Conservation (phyloP, 1,139 yeast genomes). For the Suhomyces chickasaworum region DNA sequence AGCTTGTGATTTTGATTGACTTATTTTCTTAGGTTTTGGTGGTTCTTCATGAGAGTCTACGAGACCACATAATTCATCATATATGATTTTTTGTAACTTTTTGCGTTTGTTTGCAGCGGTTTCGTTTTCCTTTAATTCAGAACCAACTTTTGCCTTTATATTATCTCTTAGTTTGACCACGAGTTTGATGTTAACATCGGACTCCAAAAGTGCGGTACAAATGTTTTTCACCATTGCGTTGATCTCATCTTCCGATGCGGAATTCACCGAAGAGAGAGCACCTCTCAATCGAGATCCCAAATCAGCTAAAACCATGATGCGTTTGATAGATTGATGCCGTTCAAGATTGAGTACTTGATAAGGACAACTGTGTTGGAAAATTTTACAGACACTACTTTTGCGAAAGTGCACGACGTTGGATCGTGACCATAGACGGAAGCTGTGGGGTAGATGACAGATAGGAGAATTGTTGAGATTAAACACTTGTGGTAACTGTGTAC, state of each 20-base stretch:
- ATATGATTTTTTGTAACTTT: slow-evolving; percentile 86
- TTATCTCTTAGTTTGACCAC: slow-evolving; percentile 78
- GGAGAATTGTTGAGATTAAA: background rate
- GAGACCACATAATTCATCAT: slow-evolving; percentile 83
- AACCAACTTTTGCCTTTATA: slow-evolving; percentile 58
- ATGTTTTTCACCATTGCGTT: slow-evolving; percentile 76
- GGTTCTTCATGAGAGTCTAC: slow-evolving; percentile 73
- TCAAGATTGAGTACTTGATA: slow-evolving; percentile 2
- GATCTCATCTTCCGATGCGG: slow-evolving; percentile 45
- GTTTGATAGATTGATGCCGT: background rate
- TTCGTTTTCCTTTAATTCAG: slow-evolving; percentile 53
- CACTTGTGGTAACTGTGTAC: background rate
- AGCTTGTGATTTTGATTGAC: slow-evolving; percentile 11
- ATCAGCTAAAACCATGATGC: slow-evolving; percentile 87
- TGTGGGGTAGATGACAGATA: background rate
- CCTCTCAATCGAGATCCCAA: slow-evolving; percentile 83
- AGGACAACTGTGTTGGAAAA: slow-evolving; percentile 11
- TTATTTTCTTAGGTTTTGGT: slow-evolving; percentile 79
- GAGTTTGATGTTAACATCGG: slow-evolving; percentile 86
- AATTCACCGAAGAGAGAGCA: slow-evolving; percentile 60
- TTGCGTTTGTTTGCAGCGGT: slow-evolving; percentile 68
- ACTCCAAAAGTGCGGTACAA: slow-evolving; percentile 84
- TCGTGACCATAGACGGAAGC: background rate
- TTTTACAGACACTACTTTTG: slow-evolving; percentile 12
- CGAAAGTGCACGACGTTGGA: slow-evolving; percentile 5